Base-by-base conservation (phyloP, 345 rosid species). In the Populus simonii region DNA sequence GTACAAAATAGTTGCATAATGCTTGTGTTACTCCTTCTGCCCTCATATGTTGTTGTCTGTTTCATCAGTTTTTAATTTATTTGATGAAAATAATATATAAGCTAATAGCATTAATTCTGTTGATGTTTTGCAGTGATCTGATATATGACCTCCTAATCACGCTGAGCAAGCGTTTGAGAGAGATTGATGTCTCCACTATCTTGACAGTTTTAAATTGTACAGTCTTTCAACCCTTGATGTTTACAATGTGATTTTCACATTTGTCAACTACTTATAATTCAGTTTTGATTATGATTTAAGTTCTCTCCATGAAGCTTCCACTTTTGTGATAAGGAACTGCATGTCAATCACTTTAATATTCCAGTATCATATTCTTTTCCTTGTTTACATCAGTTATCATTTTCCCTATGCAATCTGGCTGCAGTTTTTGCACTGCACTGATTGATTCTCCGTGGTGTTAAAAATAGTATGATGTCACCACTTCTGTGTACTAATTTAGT, bases 111-210 rank as follows among this genome's bases (percentile, higher is more conserved):
- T 73, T 47, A 35, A 22, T 31, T 70, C 43, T 76, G 45, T 41
- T 39, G 23, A 55, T 73, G 8, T 43, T 38, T 78, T 74, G 45
- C 97, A 96, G 99, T 87, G 98, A 93, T 83, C 83, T 96, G 83
- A 91, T 93, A 70, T 91, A 91, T 72, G 94, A 96, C 87, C 92
- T 93, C 77, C 83, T 96, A 76, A 84, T 83, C 88, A 86, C 78
- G 80, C 66, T 92, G 94, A 87, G 94, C 86, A 86, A 91, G 85
- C 86, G 85, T 38, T 78, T 95, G 81, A 84, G 86, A 35, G 97
- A 92, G 89, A 87, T 87, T 83, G 98, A 90, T 82, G 93, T 92
- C 59, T 88, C 92, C 33, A 92, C 89, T 38, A 93, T 93, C 80
- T 80, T 90, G 92, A 90, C 89, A 59, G 88, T 92, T 82, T 84